These are phyloP conservation scores for Hymenochaete sp. DNA, from an alignment of 1,284 basidiomycete species.

Conservation along the genomic window DNA sequence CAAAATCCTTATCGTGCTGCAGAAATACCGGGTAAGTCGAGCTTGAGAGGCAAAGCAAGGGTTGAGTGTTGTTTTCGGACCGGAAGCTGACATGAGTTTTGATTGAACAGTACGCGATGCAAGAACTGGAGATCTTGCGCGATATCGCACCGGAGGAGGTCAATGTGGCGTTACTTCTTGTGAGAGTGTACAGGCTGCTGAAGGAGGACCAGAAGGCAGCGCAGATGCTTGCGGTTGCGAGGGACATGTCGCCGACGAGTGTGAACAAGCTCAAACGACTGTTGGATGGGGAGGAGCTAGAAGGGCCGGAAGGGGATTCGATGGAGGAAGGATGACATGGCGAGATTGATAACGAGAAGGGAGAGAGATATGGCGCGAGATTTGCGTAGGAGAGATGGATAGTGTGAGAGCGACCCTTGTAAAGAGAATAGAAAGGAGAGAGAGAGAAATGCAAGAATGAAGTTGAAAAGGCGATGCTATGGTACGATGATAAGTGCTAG, in stretches of 20 bases:
- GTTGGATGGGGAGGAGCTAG: conserved; percentile 53
- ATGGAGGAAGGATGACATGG: conserved; percentile 64
- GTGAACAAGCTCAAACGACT: conserved; percentile 69
- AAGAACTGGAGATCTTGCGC: conserved; percentile 65
- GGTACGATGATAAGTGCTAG: too few species aligned
- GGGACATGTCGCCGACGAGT: conserved; percentile 77
- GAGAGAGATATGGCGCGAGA: too few species aligned
- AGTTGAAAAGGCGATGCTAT: too few species aligned
- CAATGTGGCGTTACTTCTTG: conserved; percentile 92
- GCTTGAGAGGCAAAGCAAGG: conserved; percentile 19
- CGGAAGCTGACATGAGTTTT: conserved; percentile 21
- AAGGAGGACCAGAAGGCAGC: conserved; percentile 74
- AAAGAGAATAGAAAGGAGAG: too few species aligned
- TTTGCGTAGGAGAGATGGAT: too few species aligned
- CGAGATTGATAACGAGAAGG: too few species aligned
- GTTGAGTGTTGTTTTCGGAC: conserved; percentile 13
- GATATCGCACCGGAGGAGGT: conserved; percentile 84
- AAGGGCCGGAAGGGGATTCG: conserved; percentile 47
- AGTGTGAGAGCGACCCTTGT: not conserved
- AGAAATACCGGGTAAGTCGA: conserved; percentile 68
- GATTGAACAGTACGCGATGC: conserved; percentile 69
- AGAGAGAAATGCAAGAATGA: too few species aligned
- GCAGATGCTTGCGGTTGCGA: conserved; percentile 76
- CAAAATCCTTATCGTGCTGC: conserved; percentile 76
- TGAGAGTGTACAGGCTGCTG: conserved; percentile 75